Conservation (phyloP, 2,329 filamentous ascomycete species). For the Monilinia fructicola region DNA sequence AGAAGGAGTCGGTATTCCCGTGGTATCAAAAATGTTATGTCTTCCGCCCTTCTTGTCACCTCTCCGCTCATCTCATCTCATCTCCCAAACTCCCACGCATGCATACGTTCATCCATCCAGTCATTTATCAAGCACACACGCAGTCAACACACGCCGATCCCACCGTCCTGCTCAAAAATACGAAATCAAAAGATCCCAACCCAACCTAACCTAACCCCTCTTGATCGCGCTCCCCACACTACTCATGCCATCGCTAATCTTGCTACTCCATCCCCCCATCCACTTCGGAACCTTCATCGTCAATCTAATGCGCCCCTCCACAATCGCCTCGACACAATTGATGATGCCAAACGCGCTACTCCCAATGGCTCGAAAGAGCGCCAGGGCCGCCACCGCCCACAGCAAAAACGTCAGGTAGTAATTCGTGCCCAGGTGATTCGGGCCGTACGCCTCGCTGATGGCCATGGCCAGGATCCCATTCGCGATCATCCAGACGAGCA, state of each 20-base stretch:
- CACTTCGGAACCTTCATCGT: conserved; percentile 38
- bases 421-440: conserved; percentile 72
- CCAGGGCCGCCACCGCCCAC: conserved; percentile 84
- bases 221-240: conserved; percentile 37
- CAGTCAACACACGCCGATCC: not conserved
- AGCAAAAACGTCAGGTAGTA: conserved; percentile 91
- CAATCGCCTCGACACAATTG: conserved; percentile 78
- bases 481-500: conserved; percentile 87
- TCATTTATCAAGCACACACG: not conserved
- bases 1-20: not conserved
- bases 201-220: not conserved
- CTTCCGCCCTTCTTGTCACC: not conserved
- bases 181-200: not conserved
- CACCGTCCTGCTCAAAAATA: not conserved
- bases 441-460: conserved; percentile 80
- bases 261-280: conserved; percentile 37
- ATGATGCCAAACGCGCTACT: conserved; percentile 79
- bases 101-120: not conserved
- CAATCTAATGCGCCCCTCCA: conserved; percentile 71
- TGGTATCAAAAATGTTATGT: conserved; percentile 13
- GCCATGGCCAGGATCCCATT: conserved; percentile 94
- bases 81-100: too few species aligned
- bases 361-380: conserved; percentile 84
- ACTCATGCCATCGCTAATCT: conserved; percentile 35
- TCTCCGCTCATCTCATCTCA: not conserved